Evolutionary conservation across 2,329 filamentous ascomycete genomes (phyloP), one percentile per base, ranked within the genome.

Genomic region (Mariannaea sp.): DNA sequence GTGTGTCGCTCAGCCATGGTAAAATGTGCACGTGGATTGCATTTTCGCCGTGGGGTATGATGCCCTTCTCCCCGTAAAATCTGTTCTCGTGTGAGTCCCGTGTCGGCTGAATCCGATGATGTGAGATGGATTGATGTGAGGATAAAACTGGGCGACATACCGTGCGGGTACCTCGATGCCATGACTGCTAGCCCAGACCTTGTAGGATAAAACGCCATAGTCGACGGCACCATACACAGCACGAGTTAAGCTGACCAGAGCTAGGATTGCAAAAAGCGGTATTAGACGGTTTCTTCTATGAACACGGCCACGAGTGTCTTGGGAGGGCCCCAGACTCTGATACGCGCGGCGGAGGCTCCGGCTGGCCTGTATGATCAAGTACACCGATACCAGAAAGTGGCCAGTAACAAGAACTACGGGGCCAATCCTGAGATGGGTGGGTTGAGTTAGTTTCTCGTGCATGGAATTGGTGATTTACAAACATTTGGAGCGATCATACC

Each of bases 1-100:
- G 74, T 2, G 77, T 77, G 29, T 84, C 78, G 39, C 71, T 75
- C 53, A 83, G 65, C 83, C 83, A 86, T 20, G 76, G 74, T 9
- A 73, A 74, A 38, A 81, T 61, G 39, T 78, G 65, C 54, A 75
- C 65, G 10, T 62, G 48, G 13, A 59, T 60, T 8, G 60, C 57
- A 20, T 68, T 66, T 4, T 69, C 65, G 20, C 67, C 64, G 1
- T 65, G 64, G 7, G 70, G 68, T 7, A 73, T 67, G 7, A 73
- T 68, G 19, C 76, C 75, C 57, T 70, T 72, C 17, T 65, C 29
- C 8, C 65, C 65, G 33, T 62, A 63, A 17, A 65, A 58, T 20
- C 66, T 68, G 29, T 13, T 7, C 10, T 16, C 14, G 29, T 24
- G 46, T 50, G n/a, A 53, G 36, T 36, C 29, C 19, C 13, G 10